Conservation (phyloP, 2,329 filamentous ascomycete genomes). For the Colletotrichum eremochloae region DNA sequence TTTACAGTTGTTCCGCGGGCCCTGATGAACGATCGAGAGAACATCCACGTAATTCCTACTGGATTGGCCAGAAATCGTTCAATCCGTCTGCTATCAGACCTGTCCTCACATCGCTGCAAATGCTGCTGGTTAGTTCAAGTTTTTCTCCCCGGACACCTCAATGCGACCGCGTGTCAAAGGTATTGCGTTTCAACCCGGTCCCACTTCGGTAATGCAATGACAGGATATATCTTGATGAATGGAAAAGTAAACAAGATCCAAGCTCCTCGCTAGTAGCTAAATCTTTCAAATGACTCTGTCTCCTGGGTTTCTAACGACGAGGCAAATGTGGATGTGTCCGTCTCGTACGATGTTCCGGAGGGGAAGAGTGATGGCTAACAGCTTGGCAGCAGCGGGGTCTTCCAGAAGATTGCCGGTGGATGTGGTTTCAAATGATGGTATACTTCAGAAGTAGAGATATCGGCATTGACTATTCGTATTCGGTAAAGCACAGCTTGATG, state of each 20-base stretch:
- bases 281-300: neutral
- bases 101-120: neutral
- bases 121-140: neutral
- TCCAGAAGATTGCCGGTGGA: no score
- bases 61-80: neutral
- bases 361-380: conserved; percentile 6
- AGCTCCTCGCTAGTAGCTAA: neutral
- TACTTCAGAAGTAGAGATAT: neutral
- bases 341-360: conserved; percentile 37
- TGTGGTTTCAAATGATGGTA: neutral
- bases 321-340: conserved; percentile 35
- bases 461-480: neutral
- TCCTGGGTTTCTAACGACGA: conserved; percentile 29
- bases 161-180: neutral
- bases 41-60: neutral
- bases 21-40: neutral
- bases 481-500: neutral
- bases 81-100: neutral
- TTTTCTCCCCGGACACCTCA: neutral
- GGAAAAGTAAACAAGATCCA: no score
- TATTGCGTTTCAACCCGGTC: neutral
- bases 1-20: no score
- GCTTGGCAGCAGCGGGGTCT: neutral
- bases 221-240: neutral
- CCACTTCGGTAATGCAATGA: neutral